Evolutionary conservation across 805 yeast genomes (phyloP), one percentile per base, ranked within the genome.

Genomic region (Spathaspora passalidarum): DNA sequence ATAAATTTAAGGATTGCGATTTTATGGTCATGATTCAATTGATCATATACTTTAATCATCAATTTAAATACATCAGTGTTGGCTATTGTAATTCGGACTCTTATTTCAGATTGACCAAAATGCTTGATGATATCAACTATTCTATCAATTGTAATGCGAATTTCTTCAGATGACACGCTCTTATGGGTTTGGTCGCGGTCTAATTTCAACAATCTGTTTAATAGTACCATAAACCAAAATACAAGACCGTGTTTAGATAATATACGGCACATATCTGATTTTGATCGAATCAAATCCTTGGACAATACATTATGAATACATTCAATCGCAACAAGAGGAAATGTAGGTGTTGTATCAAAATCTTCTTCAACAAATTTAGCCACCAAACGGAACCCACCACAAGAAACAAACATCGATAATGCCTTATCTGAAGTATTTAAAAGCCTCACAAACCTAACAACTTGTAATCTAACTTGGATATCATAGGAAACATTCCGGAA

Each of bases 321-420:
- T 17, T 71, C 67, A 18, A 73, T 62, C 3, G 74, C 56, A 14
- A 65, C 67, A 8, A 65, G 43, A 1, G 76, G 68, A 45, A 73
- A 63, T 14, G 60, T 63, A 0, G 74, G 76, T 3, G 64, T 55
- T 1, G 60, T 36, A 36, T 67, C 73, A 43, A 68, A 66, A 48
- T 75, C 79, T 44, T 72, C 79, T 45, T 75, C 79, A 3, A 76
- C 63, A 49, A 76, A 72, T 32, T 72, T 69, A 1, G 75, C 56
- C 23, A 76, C 57, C 2, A 75, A 68, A 23, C 69, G 58, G 17
- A 78, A 57, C 0, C 79, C 78, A 3, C 81, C 81, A 43, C 72
- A 61, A 2, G 77, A 69, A 4, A 75, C 64, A 48, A 75, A 72
- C 65, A 67, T 62, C 3, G 68, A 57, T 10, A 74, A 49, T 1